Conservation (phyloP, 2,329 filamentous ascomycete species). For the Epichloe hybrida region DNA sequence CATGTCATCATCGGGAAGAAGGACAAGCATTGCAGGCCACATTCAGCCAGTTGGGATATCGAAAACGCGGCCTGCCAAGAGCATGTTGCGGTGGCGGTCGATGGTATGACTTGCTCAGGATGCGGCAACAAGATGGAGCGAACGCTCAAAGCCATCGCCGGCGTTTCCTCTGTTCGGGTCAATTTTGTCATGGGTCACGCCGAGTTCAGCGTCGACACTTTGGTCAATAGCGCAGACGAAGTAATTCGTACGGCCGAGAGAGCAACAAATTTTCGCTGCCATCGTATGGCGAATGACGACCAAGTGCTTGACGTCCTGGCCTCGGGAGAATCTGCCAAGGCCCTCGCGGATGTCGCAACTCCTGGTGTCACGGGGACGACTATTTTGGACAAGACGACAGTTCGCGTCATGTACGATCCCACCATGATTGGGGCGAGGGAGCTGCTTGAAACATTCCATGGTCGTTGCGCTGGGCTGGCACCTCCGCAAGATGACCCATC, state of each 20-base stretch:
- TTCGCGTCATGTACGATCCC: constrained; percentile 23
- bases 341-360: constrained; percentile 9
- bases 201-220: constrained; percentile 18
- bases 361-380: constrained; percentile 15
- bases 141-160: constrained; percentile 13
- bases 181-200: constrained; percentile 26
- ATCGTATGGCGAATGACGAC: constrained; percentile 13
- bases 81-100: constrained; percentile 16
- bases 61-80: constrained; percentile 15
- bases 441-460: constrained; percentile 12
- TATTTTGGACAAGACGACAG: constrained; percentile 16
- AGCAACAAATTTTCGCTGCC: constrained; percentile 19
- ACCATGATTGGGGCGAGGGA: constrained; percentile 18
- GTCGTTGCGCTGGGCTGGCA: constrained; percentile 14
- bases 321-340: constrained; percentile 9
- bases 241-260: constrained; percentile 14
- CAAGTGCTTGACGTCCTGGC: constrained; percentile 18
- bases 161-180: constrained; percentile 19
- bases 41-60: constrained; percentile 8
- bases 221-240: constrained; percentile 13
- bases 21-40: too few species aligned
- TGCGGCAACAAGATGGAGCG: constrained; percentile 22
- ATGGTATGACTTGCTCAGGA: constrained; percentile 24
- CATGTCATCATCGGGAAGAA: neutral
- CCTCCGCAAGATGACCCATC: constrained; percentile 19